These are phyloP conservation scores for Trichoderma koningiopsis DNA, from an alignment of 2,329 filamentous ascomycete genomes.

Conservation along the genomic window DNA sequence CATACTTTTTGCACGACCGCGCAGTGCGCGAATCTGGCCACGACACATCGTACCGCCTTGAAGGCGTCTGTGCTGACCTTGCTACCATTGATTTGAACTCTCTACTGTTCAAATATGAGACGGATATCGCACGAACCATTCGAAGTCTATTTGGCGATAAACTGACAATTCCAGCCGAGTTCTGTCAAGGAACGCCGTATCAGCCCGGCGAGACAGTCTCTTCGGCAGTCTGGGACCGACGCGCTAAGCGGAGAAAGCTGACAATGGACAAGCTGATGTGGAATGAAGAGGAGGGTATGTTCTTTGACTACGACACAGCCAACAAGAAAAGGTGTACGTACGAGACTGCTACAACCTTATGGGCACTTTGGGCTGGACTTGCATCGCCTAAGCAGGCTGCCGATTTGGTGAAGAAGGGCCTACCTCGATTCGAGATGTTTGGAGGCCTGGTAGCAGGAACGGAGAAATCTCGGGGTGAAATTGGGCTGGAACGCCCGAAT, in stretches of 20 bases:
- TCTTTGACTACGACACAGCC: conserved; percentile 93
- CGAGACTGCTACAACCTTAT: conserved; percentile 92
- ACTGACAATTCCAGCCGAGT: conserved; percentile 80
- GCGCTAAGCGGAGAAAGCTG: conserved; percentile 79
- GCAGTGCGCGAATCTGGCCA: conserved; percentile 96
- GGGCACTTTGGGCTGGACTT: conserved; percentile 94
- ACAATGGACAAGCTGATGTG: conserved; percentile 92
- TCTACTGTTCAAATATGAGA: conserved; percentile 94
- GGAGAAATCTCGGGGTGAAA: conserved; percentile 78
- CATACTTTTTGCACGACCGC: conserved; percentile 95
- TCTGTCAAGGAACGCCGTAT: conserved; percentile 66
- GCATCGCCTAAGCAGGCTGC: conserved; percentile 85
- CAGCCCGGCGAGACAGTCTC: conserved; percentile 72
- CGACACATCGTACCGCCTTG: conserved; percentile 92
- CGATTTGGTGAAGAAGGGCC: conserved; percentile 73
- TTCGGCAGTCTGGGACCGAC: conserved; percentile 87
- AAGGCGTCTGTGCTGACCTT: conserved; percentile 82
- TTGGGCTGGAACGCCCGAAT: conserved; percentile 83
- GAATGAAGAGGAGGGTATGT: conserved; percentile 92
- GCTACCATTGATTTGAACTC: conserved; percentile 96
- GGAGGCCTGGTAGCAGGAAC: conserved; percentile 90
- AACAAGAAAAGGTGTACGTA: conserved; percentile 80
- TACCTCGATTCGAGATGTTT: conserved; percentile 85
- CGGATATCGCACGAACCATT: conserved; percentile 86
- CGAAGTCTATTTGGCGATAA: conserved; percentile 81